Conservation (phyloP, 306 rosid species). For the Fragaria vesca region DNA sequence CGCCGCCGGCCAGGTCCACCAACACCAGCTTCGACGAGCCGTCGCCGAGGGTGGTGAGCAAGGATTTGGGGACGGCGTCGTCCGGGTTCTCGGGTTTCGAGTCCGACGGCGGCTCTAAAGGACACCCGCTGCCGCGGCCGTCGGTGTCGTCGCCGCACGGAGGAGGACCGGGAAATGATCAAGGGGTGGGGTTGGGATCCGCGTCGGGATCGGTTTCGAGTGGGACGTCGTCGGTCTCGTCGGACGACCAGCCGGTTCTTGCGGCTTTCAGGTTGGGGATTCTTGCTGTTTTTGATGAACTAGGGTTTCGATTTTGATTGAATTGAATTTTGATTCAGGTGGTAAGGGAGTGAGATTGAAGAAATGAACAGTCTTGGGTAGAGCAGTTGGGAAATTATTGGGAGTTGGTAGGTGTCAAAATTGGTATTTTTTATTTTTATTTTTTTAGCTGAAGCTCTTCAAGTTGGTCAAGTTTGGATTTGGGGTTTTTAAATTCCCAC, state of each 20-base stretch:
- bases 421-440: not conserved
- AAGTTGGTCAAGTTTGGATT: conserved; percentile 17
- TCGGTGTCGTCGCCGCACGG: conserved; percentile 40
- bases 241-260: conserved; percentile 53
- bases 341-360: not conserved
- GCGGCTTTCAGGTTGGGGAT: conserved; percentile 39
- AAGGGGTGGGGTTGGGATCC: conserved; percentile 50
- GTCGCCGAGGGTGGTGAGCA: conserved; percentile 43
- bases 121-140: conserved; percentile 74
- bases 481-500: conserved; percentile 1
- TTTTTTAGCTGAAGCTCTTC: not conserved
- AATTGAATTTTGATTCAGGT: not conserved
- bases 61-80: conserved; percentile 39
- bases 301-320: not conserved
- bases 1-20: conserved; percentile 37
- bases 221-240: conserved; percentile 64
- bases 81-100: conserved; percentile 51
- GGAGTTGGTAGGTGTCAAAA: not conserved
- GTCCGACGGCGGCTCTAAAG: conserved; percentile 39
- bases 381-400: not conserved
- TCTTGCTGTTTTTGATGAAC: not conserved
- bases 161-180: conserved; percentile 42
- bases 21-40: conserved; percentile 62
- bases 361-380: not conserved
- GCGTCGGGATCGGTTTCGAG: conserved; percentile 64